Conservation (phyloP, 2,329 filamentous ascomycete genomes). For the Pseudogymnoascus verrucosus region DNA sequence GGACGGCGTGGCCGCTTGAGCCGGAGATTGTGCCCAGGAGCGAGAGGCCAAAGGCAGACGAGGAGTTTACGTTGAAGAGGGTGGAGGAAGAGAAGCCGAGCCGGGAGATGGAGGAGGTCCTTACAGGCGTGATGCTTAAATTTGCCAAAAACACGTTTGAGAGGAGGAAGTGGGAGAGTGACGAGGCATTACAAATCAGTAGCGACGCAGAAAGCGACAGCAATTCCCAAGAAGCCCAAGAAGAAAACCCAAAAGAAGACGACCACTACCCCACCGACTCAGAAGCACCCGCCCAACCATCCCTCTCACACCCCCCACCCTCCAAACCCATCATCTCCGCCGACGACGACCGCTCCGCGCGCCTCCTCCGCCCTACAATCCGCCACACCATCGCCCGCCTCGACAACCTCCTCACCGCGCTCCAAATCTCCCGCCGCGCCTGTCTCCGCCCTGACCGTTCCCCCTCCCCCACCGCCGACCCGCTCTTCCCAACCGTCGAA, state of each 20-base stretch:
- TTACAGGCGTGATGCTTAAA: conserved; percentile 59
- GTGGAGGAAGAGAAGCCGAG: conserved; percentile 42
- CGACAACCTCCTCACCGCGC: conserved; percentile 58
- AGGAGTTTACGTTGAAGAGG: conserved; percentile 43
- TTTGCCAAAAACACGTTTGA: conserved; percentile 59
- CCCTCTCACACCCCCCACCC: background rate
- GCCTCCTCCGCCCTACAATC: conserved; percentile 58
- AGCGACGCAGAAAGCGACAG: conserved; percentile 12
- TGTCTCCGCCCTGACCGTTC: conserved; percentile 35
- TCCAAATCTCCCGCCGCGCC: conserved; percentile 60
- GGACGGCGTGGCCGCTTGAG: conserved; percentile 81
- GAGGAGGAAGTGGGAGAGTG: conserved; percentile 29
- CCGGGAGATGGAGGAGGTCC: conserved; percentile 57
- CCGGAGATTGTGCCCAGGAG: conserved; percentile 50
- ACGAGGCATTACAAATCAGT: background rate
- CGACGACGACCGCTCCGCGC: conserved; percentile 61
- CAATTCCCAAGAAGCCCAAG: conserved; percentile 18
- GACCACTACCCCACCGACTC: background rate
- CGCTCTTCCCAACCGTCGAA: conserved; percentile 9
- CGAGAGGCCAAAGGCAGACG: conserved; percentile 43
- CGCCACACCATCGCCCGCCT: conserved; percentile 63
- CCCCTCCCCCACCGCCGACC: conserved; percentile 32
- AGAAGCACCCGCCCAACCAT: background rate
- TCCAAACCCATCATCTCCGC: conserved; percentile 50
- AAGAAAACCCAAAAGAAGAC: conserved; percentile 12